Evolutionary conservation across 176 grass and related monocot genomes (phyloP).

Genomic region (Aegilops speltoides): DNA sequence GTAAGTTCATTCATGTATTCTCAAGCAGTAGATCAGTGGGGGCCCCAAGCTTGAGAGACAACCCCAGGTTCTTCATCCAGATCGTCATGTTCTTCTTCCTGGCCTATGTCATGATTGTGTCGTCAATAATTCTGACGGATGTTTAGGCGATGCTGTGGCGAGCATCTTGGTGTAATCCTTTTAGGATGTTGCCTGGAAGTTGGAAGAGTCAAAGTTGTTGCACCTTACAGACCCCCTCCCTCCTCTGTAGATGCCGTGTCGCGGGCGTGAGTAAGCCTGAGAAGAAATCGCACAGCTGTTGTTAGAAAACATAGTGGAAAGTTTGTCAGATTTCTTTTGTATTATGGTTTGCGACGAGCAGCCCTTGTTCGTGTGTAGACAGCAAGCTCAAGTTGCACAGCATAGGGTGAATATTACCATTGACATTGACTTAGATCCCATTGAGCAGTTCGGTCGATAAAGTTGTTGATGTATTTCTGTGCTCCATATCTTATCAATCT

Average conservation of each 20-base stretch:
- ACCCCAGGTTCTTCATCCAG: slow-evolving; percentile 96
- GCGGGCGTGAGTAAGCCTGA: slow-evolving; percentile 1
- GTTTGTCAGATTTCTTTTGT: neutral
- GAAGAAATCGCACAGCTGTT: slow-evolving; percentile 17
- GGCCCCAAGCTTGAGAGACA: slow-evolving; percentile 84
- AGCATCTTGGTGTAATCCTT: slow-evolving; percentile 27
- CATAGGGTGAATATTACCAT: slow-evolving; percentile 4
- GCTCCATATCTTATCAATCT: neutral
- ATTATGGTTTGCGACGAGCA: slow-evolving; percentile 4
- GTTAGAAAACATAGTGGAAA: slow-evolving; percentile 29
- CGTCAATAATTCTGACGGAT: slow-evolving; percentile 94
- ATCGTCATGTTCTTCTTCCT: slow-evolving; percentile 91
- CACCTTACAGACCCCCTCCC: slow-evolving; percentile 37
- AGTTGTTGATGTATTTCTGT: neutral
- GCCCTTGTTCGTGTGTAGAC: slow-evolving; percentile 17
- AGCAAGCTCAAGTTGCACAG: slow-evolving; percentile 17
- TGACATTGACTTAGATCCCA: neutral
- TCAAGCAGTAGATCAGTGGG: slow-evolving; percentile 66
- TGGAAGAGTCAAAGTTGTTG: slow-evolving; percentile 39
- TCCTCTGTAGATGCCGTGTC: slow-evolving; percentile 56
- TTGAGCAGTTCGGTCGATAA: neutral
- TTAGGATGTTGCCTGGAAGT: neutral
- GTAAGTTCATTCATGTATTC: neutral
- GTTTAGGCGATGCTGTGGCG: slow-evolving; percentile 48
- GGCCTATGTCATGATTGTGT: slow-evolving; percentile 96